Percentiles rank a stretch among this genome's conserved stretches.
phyloP scores from a whole-genome alignment of 441 rosid genomes.

The Populus hybrid region DNA sequence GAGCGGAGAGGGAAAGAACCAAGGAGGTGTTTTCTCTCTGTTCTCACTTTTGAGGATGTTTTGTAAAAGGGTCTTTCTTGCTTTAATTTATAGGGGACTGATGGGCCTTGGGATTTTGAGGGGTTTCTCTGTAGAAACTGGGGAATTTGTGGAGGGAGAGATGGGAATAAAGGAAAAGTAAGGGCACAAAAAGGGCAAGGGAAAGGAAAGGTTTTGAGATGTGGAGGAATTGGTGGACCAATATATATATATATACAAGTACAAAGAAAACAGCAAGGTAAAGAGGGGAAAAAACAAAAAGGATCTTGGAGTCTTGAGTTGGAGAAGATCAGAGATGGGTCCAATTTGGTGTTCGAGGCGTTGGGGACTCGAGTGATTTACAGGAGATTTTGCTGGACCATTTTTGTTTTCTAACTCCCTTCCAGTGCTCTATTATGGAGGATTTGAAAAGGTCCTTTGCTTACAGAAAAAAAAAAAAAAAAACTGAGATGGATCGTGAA shows the following conservation, averaged over 20 bases:
- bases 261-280: constrained; percentile 25
- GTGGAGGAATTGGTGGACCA: constrained; percentile 15
- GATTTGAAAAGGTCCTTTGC: not conserved
- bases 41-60: not conserved
- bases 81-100: constrained; percentile 20
- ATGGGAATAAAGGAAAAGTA: not conserved
- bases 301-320: constrained; percentile 25
- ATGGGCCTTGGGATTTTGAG: constrained; percentile 3
- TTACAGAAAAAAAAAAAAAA: not conserved
- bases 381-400: constrained; percentile 35
- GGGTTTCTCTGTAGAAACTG: not conserved
- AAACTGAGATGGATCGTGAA: constrained; percentile 4
- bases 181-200: not conserved
- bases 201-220: constrained; percentile 3
- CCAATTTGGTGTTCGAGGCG: constrained; percentile 13
- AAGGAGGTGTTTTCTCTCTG: too few relatives aligned
- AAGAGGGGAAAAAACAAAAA: constrained; percentile 20
- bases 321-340: constrained; percentile 27
- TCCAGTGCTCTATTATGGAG: constrained; percentile 18
- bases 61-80: not conserved
- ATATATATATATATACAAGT: constrained; percentile 10
- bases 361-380: constrained; percentile 29
- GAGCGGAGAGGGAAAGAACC: not conserved
- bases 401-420: not conserved
- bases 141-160: constrained; percentile 10